Conservation (phyloP, 495 filamentous ascomycete species). For the Tuber melanosporum region DNA sequence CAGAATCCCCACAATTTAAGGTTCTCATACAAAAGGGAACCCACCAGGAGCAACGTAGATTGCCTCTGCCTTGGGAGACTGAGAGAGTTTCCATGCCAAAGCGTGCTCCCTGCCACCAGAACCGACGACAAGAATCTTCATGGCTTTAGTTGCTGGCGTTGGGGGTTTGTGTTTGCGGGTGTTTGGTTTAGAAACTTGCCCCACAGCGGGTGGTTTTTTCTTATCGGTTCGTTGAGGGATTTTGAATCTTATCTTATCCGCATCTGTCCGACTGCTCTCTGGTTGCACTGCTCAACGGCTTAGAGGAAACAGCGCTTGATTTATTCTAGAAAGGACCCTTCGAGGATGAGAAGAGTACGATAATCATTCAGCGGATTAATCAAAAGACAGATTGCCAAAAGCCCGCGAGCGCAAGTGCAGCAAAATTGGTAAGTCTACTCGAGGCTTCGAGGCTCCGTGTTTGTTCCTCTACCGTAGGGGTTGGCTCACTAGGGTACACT, state of each 20-base stretch:
- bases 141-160: conserved; percentile 13
- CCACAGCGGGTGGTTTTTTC: conserved; percentile 4
- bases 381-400: background rate
- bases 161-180: background rate
- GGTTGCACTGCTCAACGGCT: background rate
- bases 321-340: background rate
- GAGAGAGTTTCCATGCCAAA: conserved; percentile 84
- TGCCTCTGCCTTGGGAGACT: conserved; percentile 61
- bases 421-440: background rate
- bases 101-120: conserved; percentile 93
- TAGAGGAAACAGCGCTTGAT: background rate
- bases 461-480: too few species aligned
- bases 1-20: background rate
- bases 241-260: conserved; percentile 25
- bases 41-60: conserved; percentile 59
- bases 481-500: too few species aligned
- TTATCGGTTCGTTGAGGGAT: background rate
- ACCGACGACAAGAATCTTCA: conserved; percentile 72
- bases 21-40: conserved; percentile 14
- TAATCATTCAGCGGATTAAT: background rate
- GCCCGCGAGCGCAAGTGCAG: background rate
- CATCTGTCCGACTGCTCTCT: background rate
- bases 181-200: conserved; percentile 9
- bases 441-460: too few species aligned
- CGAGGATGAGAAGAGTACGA: background rate